Conservation (phyloP, 495 filamentous ascomycete species). For the Hypoxylon intermedium region DNA sequence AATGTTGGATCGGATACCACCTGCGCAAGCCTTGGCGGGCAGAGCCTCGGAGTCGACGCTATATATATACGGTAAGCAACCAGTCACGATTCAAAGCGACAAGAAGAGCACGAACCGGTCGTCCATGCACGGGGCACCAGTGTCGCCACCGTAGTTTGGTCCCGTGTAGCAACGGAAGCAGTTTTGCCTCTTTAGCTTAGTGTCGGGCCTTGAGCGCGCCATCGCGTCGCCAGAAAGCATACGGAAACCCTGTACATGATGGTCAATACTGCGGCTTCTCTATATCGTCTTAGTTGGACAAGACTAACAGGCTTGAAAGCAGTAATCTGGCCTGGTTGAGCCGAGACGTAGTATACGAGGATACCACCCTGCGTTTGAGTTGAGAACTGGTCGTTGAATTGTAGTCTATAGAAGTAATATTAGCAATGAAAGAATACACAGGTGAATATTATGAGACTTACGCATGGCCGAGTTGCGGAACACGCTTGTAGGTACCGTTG, state of each 20-base stretch:
- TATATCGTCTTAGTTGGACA: not conserved
- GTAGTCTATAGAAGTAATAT: conserved; percentile 28
- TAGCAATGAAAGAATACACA: not conserved
- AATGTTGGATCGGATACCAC: conserved; percentile 61
- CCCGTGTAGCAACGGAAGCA: conserved; percentile 60
- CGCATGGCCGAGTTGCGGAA: conserved; percentile 54
- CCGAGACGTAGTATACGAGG: conserved; percentile 62
- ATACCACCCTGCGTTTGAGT: conserved; percentile 58
- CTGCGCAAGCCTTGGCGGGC: conserved; percentile 50
- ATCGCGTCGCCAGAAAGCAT: conserved; percentile 60
- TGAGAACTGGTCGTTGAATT: conserved; percentile 57
- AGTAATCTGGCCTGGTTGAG: conserved; percentile 58
- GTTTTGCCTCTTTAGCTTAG: conserved; percentile 51
- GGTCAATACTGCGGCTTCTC: not conserved
- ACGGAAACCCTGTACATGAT: conserved; percentile 53
- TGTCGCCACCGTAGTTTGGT: conserved; percentile 57
- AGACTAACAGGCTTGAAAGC: conserved; percentile 59
- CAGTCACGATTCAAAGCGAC: not conserved
- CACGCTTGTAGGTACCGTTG: conserved; percentile 60
- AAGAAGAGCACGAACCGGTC: conserved; percentile 24
- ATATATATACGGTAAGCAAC: conserved; percentile 18
- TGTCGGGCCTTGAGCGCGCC: conserved; percentile 47
- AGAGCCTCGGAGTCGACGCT: conserved; percentile 52
- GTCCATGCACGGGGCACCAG: conserved; percentile 53
- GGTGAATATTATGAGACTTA: conserved; percentile 14